Conservation (phyloP, 495 filamentous ascomycete genomes). For the Apiosordaria backusii region DNA sequence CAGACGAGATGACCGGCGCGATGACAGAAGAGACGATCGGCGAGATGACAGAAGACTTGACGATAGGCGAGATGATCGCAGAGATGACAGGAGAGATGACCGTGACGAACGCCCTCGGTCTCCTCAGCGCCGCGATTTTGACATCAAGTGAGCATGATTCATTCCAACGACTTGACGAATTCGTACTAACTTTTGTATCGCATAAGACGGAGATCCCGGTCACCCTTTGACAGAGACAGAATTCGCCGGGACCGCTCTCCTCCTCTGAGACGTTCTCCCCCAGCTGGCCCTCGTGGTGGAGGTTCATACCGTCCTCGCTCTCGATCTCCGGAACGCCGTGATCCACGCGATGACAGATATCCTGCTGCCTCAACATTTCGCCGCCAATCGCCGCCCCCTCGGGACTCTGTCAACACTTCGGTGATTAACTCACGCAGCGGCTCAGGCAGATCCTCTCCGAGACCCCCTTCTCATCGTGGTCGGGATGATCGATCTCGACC, state of each 20-base stretch:
- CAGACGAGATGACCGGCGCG: conserved; percentile 2
- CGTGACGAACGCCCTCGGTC: conserved; percentile 24
- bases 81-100: conserved; percentile 14
- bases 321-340: conserved; percentile 43
- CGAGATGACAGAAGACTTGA: conserved; percentile 6
- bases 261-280: conserved; percentile 38
- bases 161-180: background rate
- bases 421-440: conserved; percentile 43
- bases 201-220: conserved; percentile 45
- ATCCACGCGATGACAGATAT: conserved; percentile 42
- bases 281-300: conserved; percentile 29
- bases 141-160: conserved; percentile 20
- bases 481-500: conserved; percentile 44
- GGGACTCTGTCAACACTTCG: conserved; percentile 43
- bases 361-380: conserved; percentile 29
- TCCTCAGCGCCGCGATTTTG: conserved; percentile 28
- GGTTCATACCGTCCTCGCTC: conserved; percentile 43
- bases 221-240: conserved; percentile 45
- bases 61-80: conserved; percentile 12
- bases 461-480: conserved; percentile 35
- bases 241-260: conserved; percentile 39
- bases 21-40: conserved; percentile 5
- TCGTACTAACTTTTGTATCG: conserved; percentile 9
- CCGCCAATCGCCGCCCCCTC: conserved; percentile 38
- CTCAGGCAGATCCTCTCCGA: conserved; percentile 43